Evolutionary conservation across 208 protist species (phyloP).

Genomic region (Crithidia mellificae): DNA sequence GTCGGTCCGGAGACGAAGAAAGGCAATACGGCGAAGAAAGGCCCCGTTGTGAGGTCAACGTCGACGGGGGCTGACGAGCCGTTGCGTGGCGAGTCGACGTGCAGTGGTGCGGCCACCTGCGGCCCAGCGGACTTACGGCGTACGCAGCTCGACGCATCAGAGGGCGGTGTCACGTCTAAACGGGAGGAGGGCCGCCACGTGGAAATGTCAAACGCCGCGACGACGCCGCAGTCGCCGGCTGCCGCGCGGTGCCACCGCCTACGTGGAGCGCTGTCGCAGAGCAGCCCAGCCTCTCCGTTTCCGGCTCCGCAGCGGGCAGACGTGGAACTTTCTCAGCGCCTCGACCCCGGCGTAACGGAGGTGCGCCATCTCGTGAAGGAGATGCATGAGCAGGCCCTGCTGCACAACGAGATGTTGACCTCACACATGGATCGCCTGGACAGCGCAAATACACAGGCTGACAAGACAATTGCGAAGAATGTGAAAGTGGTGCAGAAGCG

Average conservation of each 20-base stretch:
- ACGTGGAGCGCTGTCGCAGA: not conserved
- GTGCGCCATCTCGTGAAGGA: constrained; percentile 16
- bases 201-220: no score
- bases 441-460: constrained; percentile 1
- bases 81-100: no score
- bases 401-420: constrained; percentile 16
- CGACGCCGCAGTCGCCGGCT: not conserved
- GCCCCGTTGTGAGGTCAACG: no score
- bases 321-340: not conserved
- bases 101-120: no score
- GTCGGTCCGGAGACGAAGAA: not conserved
- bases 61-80: no score
- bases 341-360: constrained; percentile 11
- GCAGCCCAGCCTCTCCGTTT: no score
- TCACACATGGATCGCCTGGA: constrained; percentile 15
- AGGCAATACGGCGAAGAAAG: not conserved
- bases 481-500: not conserved
- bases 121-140: no score
- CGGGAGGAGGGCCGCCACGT: no score
- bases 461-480: constrained; percentile 11
- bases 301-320: not conserved
- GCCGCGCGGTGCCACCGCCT: not conserved
- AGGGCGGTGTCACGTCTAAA: no score
- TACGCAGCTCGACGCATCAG: no score
- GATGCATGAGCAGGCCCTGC: constrained; percentile 19